Base-by-base conservation (phyloP, 495 filamentous ascomycete genomes). In the Penicillium bovifimosum region DNA sequence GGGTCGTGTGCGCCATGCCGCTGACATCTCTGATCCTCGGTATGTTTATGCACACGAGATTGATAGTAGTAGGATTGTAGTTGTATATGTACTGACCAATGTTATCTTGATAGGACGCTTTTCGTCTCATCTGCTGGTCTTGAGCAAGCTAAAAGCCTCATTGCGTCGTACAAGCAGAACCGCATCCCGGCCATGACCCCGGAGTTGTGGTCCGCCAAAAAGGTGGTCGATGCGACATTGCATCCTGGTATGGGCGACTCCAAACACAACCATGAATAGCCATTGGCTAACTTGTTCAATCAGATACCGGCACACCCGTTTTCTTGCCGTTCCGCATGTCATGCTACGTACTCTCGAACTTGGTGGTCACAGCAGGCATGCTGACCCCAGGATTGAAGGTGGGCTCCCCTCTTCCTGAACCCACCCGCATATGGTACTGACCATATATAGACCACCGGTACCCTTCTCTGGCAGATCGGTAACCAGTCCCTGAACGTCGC, bases 401-500 rank as follows among this genome's bases (percentile, higher is more conserved):
- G 55, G 54, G 62, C 27, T n/a, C n/a, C 39, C 11, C 24, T 20
- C 10, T 28, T 10, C 24, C n/a, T n/a, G n/a, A 47, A 10, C 35
- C 9, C 29, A 24, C 53, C 44, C 27, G 18, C 27, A 27, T 2
- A 10, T 11, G 17, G 52, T 38, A 28, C 9, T 11, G 9, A 27
- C 41, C 20, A 7, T 36, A 7, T 36, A 35, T 52, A 91, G 83
- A 96, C 88, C 35, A 81, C 83, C 18, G 93, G 92, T 27, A 96
- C 90, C 6, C 78, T 98, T 31, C 84, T 85, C 56, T 98, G 93
- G 93, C 93, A 98, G 75, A 84, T 96, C 48, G 82, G 88, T 39
- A 98, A 98, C 70, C 93, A 98, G 68, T 96, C 90, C 10, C 87
- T 98, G 54, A 97, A 98, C 63, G 93, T 98, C 14, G 91, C 88